phyloP scores from a whole-genome alignment of 352 stramenopile genomes.

The Pythium myriotylum region DNA sequence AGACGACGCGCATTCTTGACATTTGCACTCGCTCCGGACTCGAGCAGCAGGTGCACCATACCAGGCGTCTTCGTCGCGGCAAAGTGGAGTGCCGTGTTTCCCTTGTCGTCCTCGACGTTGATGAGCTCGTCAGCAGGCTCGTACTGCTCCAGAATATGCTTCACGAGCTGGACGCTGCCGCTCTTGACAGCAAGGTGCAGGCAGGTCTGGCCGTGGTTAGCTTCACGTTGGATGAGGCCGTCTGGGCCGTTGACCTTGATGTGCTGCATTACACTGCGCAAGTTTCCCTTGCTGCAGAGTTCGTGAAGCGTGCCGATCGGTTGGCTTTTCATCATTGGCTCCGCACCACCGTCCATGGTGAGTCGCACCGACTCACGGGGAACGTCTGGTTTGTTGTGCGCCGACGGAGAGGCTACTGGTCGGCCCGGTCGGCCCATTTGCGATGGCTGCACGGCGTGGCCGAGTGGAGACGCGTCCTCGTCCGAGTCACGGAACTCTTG shows the following conservation, averaged over 20 bases:
- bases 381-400: constrained; percentile 32
- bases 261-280: constrained; percentile 77
- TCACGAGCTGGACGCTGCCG: constrained; percentile 79
- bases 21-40: constrained; percentile 78
- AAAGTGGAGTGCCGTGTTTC: constrained; percentile 87
- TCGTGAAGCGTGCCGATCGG: constrained; percentile 81
- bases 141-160: constrained; percentile 84
- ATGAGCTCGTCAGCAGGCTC: constrained; percentile 79
- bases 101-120: constrained; percentile 87
- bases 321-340: constrained; percentile 76
- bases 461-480: constrained; percentile 35
- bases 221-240: constrained; percentile 65
- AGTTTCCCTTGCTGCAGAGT: constrained; percentile 78
- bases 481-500: constrained; percentile 23
- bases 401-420: constrained; percentile 1
- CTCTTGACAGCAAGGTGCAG: constrained; percentile 85
- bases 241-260: constrained; percentile 74
- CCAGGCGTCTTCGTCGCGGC: constrained; percentile 82
- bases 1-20: constrained; percentile 88
- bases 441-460: constrained; percentile 41
- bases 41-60: constrained; percentile 83
- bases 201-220: constrained; percentile 84
- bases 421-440: constrained; percentile 4
- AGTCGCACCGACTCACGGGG: constrained; percentile 69
- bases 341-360: constrained; percentile 66